phyloP scores from a whole-genome alignment of 139 green algal species.

The Klebsormidium nitens region DNA sequence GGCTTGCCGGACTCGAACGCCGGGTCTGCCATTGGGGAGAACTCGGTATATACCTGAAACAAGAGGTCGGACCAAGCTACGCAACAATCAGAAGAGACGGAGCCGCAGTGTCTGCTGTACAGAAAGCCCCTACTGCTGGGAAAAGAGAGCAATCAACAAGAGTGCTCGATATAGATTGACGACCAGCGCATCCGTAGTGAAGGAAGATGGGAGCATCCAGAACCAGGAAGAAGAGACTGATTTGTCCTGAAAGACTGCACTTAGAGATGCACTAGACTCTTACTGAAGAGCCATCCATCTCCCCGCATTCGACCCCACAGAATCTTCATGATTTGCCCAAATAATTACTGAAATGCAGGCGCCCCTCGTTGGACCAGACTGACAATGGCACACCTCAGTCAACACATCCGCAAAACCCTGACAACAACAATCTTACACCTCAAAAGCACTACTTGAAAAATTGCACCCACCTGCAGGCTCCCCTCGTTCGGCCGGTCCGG shows the following conservation, averaged over 20 bases:
- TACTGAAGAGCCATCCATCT: too few species aligned
- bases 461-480: too few species aligned
- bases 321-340: not conserved
- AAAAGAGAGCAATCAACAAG: not conserved
- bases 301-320: not conserved
- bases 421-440: not conserved
- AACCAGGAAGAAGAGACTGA: too few species aligned
- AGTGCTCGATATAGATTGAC: constrained; percentile 1
- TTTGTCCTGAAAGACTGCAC: too few species aligned
- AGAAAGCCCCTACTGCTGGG: not conserved
- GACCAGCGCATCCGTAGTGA: not conserved
- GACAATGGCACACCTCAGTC: not conserved
- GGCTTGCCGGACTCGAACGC: constrained; percentile 57
- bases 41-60: constrained; percentile 64
- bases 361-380: not conserved
- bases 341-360: not conserved
- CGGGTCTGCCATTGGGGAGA: constrained; percentile 67
- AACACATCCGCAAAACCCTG: not conserved
- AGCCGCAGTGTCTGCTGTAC: not conserved
- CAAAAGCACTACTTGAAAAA: constrained; percentile 23
- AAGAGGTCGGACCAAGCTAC: too few species aligned
- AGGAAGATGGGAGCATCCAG: not conserved
- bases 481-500: constrained; percentile 69
- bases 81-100: too few species aligned
- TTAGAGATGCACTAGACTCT: too few species aligned